These are phyloP conservation scores for Puccinellia tenuiflora DNA, from an alignment of 176 grass and related monocot genomes.

Conservation along the genomic window DNA sequence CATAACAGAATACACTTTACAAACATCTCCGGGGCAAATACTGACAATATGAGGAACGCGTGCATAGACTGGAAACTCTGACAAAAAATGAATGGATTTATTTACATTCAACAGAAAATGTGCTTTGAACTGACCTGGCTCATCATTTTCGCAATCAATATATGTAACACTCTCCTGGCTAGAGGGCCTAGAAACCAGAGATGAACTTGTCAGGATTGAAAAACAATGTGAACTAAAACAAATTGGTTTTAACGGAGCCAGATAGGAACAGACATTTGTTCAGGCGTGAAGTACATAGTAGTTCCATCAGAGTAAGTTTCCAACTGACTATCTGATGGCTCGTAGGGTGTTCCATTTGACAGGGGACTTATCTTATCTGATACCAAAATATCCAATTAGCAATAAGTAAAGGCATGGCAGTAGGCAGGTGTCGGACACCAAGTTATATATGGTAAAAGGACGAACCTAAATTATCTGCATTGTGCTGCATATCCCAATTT, in stretches of 20 bases:
- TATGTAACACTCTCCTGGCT: constrained; percentile 32
- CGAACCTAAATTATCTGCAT: constrained; percentile 33
- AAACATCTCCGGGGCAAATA: background rate
- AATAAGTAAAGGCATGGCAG: constrained; percentile 9
- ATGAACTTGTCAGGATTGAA: constrained; percentile 2
- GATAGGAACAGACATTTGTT: constrained; percentile 22
- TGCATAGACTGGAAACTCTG: background rate
- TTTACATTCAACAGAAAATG: background rate
- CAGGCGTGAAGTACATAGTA: constrained; percentile 21
- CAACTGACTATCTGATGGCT: constrained; percentile 18
- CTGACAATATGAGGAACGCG: background rate
- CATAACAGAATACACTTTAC: background rate
- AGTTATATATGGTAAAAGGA: constrained; percentile 9
- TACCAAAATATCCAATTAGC: constrained; percentile 13
- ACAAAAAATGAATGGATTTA: background rate
- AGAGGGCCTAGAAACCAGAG: constrained; percentile 29
- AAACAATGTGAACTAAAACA: background rate
- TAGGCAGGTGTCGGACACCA: background rate
- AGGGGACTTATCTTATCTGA: constrained; percentile 27
- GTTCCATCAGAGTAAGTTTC: constrained; percentile 26
- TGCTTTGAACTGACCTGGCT: constrained; percentile 37
- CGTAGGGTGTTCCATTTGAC: constrained; percentile 14
- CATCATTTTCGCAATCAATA: constrained; percentile 12
- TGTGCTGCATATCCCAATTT: constrained; percentile 15
- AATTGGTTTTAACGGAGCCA: background rate